A percentile compares a stretch with the other conserved stretches of the same genome.
Conservation (phyloP, 169 alveolate genomes). For the Cyclospora cayetanensis region DNA sequence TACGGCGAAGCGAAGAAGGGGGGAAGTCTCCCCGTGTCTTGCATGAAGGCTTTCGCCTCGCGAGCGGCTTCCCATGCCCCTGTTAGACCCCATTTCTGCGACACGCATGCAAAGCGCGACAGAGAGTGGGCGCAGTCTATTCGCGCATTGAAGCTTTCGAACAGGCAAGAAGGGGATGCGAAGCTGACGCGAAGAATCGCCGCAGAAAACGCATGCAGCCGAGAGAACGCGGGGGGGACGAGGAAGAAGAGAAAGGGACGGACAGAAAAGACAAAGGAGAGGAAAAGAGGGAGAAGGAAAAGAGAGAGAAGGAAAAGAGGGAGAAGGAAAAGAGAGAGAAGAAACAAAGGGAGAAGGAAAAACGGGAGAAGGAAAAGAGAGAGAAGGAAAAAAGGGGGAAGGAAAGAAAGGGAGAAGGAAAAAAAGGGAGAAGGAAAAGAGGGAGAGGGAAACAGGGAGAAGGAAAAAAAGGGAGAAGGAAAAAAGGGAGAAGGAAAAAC, state of each 20-base stretch:
- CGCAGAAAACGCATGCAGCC: background rate
- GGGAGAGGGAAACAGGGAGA: background rate
- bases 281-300: background rate
- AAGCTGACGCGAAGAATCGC: background rate
- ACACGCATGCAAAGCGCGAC: background rate
- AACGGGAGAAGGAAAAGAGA: background rate
- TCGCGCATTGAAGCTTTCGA: no score
- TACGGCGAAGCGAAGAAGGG: constrained; percentile 62
- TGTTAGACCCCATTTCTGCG: constrained; percentile 63
- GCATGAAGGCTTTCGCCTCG: constrained; percentile 57
- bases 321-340: background rate
- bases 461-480: background rate
- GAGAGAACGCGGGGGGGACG: background rate
- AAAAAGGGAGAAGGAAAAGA: background rate
- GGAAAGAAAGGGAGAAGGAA: background rate
- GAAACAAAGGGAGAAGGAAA: background rate
- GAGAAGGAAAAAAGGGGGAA: background rate
- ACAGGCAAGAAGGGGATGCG: no score
- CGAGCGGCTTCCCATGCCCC: constrained; percentile 67
- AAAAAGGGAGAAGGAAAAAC: no score
- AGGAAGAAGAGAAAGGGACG: background rate
- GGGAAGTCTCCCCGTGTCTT: constrained; percentile 52
- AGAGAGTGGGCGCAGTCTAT: no score
- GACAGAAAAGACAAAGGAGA: background rate
- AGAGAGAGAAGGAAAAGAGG: background rate